Evolutionary conservation across 2,329 filamentous ascomycete species (phyloP), one percentile per base, ranked within the genome.

Genomic region (Xylaria sp.): DNA sequence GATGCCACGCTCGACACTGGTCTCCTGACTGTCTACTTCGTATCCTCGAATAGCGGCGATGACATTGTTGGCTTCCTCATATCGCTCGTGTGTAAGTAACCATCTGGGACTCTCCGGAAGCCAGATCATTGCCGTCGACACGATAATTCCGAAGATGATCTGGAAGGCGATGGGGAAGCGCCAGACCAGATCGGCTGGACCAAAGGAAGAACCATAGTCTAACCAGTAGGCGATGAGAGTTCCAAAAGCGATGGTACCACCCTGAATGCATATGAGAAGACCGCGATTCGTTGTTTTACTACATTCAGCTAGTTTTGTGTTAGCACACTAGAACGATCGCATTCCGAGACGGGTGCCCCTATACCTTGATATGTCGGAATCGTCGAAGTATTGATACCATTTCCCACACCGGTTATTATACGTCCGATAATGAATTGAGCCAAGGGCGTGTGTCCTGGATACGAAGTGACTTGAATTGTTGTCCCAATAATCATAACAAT

Each of bases 1-100:
- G 68, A 90, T 81, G 66, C 87, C 85, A 64, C 87, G 85, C 79
- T 92, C 88, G 10, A 85, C 76, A 55, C 85, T 82, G 2, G 89
- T 89, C 75, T 90, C 86, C 9, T 83, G 80, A 71, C 87, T 84
- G 56, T 89, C 84, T 5, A 86, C 70, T 56, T 86, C 81, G 67
- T 80, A 82, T 32, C 81, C 81, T 60, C 81, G 78, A 8, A 80
- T 77, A 13, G 76, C 78, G 15, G 78, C 73, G 54, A 80, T 79
- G 59, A 79, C 77, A 25, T 63, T 69, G 62, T 76, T 77, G 15
- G 82, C 82, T 28, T 84, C 82, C 55, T 84, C 82, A 39, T 83
- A 80, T 7, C 82, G 76, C 70, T 84, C 82, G 48, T 90, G 84
- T n/a, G 84, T 81, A 23, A 83, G 79, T 0, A 84, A 76, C 81